phyloP scores from a whole-genome alignment of 2,329 filamentous ascomycete genomes.

The Hypoxylon sp. region DNA sequence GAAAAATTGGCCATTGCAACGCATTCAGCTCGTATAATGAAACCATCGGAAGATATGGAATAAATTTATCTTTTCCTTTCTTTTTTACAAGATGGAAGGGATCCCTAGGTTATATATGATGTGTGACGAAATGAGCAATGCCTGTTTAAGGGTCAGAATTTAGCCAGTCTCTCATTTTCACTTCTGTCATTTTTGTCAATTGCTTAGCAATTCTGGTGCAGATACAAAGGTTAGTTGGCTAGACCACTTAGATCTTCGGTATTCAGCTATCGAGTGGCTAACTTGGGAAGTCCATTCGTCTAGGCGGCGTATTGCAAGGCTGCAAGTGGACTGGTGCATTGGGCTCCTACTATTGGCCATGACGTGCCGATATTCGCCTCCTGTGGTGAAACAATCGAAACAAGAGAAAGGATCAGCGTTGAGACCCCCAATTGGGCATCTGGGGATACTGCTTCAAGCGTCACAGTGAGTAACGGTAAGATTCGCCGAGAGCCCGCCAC shows the following conservation, averaged over 20 bases:
- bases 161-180: slow-evolving; percentile 32
- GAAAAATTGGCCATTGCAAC: slow-evolving; percentile 31
- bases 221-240: slow-evolving; percentile 20
- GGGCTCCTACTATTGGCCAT: slow-evolving; percentile 37
- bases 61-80: slow-evolving; percentile 13
- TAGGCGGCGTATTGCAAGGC: slow-evolving; percentile 43
- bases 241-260: slow-evolving; percentile 29
- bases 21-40: slow-evolving; percentile 38
- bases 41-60: slow-evolving; percentile 33
- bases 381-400: slow-evolving; percentile 36
- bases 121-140: slow-evolving; percentile 30
- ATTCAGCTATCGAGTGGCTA: slow-evolving; percentile 34
- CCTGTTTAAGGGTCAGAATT: slow-evolving; percentile 23
- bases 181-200: slow-evolving; percentile 19
- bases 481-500: slow-evolving; percentile 44
- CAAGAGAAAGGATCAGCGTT: slow-evolving; percentile 40
- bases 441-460: slow-evolving; percentile 44
- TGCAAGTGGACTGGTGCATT: slow-evolving; percentile 42
- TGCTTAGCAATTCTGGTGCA: slow-evolving; percentile 8
- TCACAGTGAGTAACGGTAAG: slow-evolving; percentile 46
- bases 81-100: slow-evolving; percentile 27
- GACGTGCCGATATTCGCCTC: slow-evolving; percentile 42
- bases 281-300: slow-evolving; percentile 31
- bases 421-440: slow-evolving; percentile 35
- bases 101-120: slow-evolving; percentile 36